Conservation (phyloP, 2,329 filamentous ascomycete species). For the Sphaerostilbella broomeana region DNA sequence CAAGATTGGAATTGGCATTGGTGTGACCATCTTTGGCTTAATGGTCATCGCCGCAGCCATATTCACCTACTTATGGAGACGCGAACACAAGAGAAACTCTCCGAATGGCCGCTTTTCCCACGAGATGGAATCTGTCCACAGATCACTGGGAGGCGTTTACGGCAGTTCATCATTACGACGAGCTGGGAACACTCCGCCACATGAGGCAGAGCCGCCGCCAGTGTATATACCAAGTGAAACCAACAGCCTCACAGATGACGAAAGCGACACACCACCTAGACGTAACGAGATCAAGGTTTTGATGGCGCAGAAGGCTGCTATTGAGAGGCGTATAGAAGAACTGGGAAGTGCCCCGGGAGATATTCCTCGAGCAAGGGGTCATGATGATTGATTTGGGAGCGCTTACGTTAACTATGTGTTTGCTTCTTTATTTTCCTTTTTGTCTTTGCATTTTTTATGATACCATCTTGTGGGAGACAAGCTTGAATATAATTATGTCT, state of each 20-base stretch:
- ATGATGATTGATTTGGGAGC: neutral
- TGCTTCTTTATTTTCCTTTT: neutral
- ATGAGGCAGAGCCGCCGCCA: constrained; percentile 23
- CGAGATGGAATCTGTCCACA: constrained; percentile 21
- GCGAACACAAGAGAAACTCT: constrained; percentile 9
- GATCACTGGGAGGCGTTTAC: constrained; percentile 14
- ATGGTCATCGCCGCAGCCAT: constrained; percentile 22
- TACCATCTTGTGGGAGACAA: no score
- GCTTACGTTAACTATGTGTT: neutral
- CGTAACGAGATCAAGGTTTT: constrained; percentile 28
- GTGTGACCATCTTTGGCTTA: constrained; percentile 25
- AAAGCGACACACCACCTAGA: constrained; percentile 18
- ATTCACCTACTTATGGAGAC: constrained; percentile 22
- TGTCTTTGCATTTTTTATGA: neutral
- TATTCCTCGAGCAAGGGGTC: neutral
- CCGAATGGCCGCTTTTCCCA: constrained; percentile 10
- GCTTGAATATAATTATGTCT: no score
- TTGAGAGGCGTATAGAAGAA: constrained; percentile 31
- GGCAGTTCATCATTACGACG: constrained; percentile 4
- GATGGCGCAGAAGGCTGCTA: constrained; percentile 29
- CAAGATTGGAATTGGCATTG: constrained; percentile 31
- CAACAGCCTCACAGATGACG: constrained; percentile 18
- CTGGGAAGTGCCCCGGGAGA: constrained; percentile 19
- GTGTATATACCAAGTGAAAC: constrained; percentile 26
- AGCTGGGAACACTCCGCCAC: constrained; percentile 3